These are phyloP conservation scores for Urostyla sp. DNA, from an alignment of 73 alveolate species.

Conservation along the genomic window DNA sequence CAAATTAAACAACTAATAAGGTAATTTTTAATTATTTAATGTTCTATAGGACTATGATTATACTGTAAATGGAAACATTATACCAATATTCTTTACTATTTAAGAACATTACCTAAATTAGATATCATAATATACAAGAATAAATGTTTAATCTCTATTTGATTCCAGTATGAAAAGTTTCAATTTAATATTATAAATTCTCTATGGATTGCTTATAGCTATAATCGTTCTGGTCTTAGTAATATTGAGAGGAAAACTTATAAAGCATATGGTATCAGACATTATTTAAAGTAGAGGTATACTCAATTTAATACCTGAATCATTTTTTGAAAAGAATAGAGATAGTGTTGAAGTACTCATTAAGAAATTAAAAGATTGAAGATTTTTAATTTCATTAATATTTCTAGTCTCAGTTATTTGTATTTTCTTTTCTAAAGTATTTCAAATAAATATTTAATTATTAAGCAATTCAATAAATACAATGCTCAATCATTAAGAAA, in stretches of 20 bases:
- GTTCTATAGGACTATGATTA: no score
- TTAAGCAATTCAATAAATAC: no score
- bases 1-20: neutral
- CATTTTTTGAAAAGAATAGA: slow-evolving; percentile 21
- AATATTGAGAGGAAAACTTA: neutral
- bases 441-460: no score
- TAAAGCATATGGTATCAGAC: neutral
- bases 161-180: no score
- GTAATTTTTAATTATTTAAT: no score
- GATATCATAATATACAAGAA: neutral
- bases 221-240: neutral
- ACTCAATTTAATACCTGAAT: slow-evolving; percentile 37
- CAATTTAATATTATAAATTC: neutral
- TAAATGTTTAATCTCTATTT: neutral
- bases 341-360: slow-evolving; percentile 4
- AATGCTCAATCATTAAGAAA: no score
- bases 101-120: slow-evolving; percentile 23
- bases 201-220: neutral
- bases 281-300: slow-evolving; percentile 35
- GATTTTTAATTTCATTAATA: neutral
- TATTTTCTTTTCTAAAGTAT: no score
- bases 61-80: neutral
- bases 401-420: no score
- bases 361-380: slow-evolving; percentile 35
- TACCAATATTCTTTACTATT: neutral